A percentile compares a stretch with the other conserved stretches of the same genome.
Conservation (phyloP, 306 rosid species). For the Ormosia semicastrata region DNA sequence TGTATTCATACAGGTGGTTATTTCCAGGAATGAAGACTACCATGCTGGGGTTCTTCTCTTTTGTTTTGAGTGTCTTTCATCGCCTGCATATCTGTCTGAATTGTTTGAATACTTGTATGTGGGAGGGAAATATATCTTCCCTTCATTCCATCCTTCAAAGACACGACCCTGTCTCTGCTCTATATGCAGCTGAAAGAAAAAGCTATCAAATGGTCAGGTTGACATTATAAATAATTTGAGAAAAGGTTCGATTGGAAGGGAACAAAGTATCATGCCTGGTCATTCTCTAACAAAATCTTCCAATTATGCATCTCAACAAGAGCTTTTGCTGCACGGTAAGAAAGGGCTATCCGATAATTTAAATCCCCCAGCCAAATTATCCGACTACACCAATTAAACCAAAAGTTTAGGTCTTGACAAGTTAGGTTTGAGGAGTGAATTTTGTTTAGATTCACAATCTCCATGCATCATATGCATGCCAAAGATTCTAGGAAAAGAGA, state of each 20-base stretch:
- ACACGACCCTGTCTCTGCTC: conserved; percentile 80
- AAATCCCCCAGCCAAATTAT: conserved; percentile 97
- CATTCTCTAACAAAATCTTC: conserved; percentile 83
- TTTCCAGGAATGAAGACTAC: conserved; percentile 41
- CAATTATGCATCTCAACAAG: conserved; percentile 95
- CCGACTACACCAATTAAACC: conserved; percentile 62
- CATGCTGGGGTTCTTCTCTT: conserved; percentile 99
- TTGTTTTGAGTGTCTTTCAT: conserved; percentile 70
- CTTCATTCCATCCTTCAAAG: conserved; percentile 91
- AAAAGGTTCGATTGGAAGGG: conserved; percentile 11
- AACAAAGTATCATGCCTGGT: conserved; percentile 67
- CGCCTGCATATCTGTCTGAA: conserved; percentile 95
- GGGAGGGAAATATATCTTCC: conserved; percentile 95
- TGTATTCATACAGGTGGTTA: not conserved
- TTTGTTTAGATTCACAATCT: conserved; percentile 9
- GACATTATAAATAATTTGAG: conserved; percentile 17
- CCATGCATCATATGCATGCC: not conserved
- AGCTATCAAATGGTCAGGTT: conserved; percentile 30
- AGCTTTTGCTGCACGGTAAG: conserved; percentile 82
- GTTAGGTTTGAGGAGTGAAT: not conserved
- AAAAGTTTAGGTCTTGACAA: conserved; percentile 16
- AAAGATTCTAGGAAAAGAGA: conserved; percentile 17
- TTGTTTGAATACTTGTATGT: conserved; percentile 96
- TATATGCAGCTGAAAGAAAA: conserved; percentile 69
- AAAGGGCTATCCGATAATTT: conserved; percentile 91